phyloP scores from a whole-genome alignment of 1,284 basidiomycete species.

The Pholiota adiposa region DNA sequence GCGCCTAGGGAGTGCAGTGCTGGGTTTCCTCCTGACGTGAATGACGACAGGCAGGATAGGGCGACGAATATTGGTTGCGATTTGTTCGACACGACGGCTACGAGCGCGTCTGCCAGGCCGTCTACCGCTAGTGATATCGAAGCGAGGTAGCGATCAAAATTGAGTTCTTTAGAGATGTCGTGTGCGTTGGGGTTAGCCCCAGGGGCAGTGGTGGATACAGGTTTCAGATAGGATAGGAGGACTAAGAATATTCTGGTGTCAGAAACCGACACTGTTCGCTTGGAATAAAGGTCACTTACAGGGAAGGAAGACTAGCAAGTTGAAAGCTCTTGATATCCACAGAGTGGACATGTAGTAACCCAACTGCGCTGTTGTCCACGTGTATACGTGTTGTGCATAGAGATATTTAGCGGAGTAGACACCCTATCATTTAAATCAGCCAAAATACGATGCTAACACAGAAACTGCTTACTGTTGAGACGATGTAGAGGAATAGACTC shows the following conservation, averaged over 20 bases:
- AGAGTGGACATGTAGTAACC: slow-evolving; percentile 57
- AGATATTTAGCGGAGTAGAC: slow-evolving; percentile 56
- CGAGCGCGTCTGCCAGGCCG: slow-evolving; percentile 46
- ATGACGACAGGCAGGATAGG: slow-evolving; percentile 46
- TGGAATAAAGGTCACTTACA: slow-evolving; percentile 35
- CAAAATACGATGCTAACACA: neutral
- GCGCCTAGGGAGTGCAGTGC: slow-evolving; percentile 52
- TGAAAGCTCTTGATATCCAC: slow-evolving; percentile 51
- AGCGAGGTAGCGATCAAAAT: slow-evolving; percentile 48
- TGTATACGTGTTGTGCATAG: slow-evolving; percentile 55
- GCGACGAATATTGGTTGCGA: slow-evolving; percentile 40
- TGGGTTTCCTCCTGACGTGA: slow-evolving; percentile 53
- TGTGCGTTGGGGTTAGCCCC: slow-evolving; percentile 30
- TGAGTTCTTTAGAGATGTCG: slow-evolving; percentile 45
- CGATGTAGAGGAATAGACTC: slow-evolving; percentile 49
- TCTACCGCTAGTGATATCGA: slow-evolving; percentile 48
- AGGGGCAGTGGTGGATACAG: slow-evolving; percentile 34
- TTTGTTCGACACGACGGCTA: slow-evolving; percentile 40
- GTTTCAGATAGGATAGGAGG: slow-evolving; percentile 48
- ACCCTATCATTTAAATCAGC: slow-evolving; percentile 35
- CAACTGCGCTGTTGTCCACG: slow-evolving; percentile 51
- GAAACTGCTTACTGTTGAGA: slow-evolving; percentile 47
- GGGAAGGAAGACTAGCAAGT: slow-evolving; percentile 52
- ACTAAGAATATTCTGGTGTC: slow-evolving; percentile 29
- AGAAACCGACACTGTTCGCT: no score